Percentiles rank a stretch among this genome's conserved stretches.
Conservation (phyloP, 108 stramenopile species). For the Fistulifera solaris region DNA sequence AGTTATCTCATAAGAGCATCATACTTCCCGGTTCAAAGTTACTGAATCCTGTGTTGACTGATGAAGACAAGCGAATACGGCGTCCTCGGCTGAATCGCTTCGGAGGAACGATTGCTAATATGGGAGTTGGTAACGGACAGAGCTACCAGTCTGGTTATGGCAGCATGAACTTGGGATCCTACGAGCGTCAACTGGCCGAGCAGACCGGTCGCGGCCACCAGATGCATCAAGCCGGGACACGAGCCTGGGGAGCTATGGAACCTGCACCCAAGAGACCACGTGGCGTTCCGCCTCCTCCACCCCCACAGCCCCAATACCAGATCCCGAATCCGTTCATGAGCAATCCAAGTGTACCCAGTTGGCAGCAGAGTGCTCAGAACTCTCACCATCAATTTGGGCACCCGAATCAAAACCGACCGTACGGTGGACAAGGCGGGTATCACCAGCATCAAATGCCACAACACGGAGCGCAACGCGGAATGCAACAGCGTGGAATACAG, state of each 20-base stretch:
- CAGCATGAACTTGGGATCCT: constrained; percentile 80
- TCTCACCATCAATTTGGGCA: constrained; percentile 14
- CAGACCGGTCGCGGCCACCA: constrained; percentile 62
- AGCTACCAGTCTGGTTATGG: constrained; percentile 73
- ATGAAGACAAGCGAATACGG: constrained; percentile 63
- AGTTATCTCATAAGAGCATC: constrained; percentile 59
- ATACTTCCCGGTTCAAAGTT: constrained; percentile 54
- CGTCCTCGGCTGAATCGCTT: constrained; percentile 73
- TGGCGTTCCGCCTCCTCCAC: constrained; percentile 8
- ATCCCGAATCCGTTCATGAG: constrained; percentile 10
- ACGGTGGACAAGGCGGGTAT: not conserved
- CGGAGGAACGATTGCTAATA: constrained; percentile 73
- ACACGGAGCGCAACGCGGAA: constrained; percentile 5
- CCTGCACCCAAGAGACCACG: constrained; percentile 56
- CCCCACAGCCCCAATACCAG: not conserved
- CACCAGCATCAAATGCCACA: constrained; percentile 9
- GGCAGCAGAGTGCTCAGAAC: constrained; percentile 9
- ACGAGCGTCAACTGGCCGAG: constrained; percentile 69
- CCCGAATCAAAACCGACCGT: constrained; percentile 7
- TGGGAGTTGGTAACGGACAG: constrained; percentile 37
- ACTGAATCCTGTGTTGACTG: constrained; percentile 45
- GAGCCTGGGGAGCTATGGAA: constrained; percentile 82
- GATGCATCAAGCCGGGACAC: constrained; percentile 78
- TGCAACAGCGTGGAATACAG: too few species aligned
- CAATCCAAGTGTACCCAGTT: constrained; percentile 14